Conservation (phyloP, 1,284 basidiomycete species). For the Cutaneotrichosporon sp. region DNA sequence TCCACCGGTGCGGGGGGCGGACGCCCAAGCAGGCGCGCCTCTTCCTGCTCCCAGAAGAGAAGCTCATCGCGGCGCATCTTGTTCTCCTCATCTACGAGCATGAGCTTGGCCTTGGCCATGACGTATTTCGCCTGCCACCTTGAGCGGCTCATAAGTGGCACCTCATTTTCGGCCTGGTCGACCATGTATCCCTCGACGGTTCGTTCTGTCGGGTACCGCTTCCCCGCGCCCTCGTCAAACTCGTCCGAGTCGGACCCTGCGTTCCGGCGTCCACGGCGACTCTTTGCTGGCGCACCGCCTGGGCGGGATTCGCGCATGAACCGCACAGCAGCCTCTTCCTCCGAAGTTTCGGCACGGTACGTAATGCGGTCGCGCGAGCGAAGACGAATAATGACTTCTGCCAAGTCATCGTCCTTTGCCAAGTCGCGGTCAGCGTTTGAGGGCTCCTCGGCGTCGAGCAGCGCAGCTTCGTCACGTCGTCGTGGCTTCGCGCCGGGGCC, state of each 20-base stretch:
- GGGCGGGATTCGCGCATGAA: conserved; percentile 18
- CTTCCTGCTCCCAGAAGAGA: conserved; percentile 16
- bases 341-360: conserved; percentile 4
- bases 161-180: conserved; percentile 19
- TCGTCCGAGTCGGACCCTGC: conserved; percentile 17
- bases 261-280: conserved; percentile 9
- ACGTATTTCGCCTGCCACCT: conserved; percentile 41
- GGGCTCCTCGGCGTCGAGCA: conserved; percentile 15
- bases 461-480: conserved; percentile 1
- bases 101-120: conserved; percentile 45
- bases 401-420: conserved; percentile 18
- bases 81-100: conserved; percentile 46
- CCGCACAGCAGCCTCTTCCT: conserved; percentile 15
- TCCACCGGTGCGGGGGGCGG: too few relatives aligned
- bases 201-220: conserved; percentile 18
- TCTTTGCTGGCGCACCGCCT: conserved; percentile 12
- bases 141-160: conserved; percentile 29
- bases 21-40: conserved; percentile 11
- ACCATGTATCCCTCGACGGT: conserved; percentile 17
- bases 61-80: conserved; percentile 35
- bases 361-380: conserved; percentile 9
- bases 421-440: conserved; percentile 15
- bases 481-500: conserved; percentile 6
- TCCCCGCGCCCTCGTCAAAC: conserved; percentile 26
- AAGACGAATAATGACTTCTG: conserved; percentile 17